Base-by-base conservation (phyloP, 768 basidiomycete genomes). In the Hypholoma fasciculare region DNA sequence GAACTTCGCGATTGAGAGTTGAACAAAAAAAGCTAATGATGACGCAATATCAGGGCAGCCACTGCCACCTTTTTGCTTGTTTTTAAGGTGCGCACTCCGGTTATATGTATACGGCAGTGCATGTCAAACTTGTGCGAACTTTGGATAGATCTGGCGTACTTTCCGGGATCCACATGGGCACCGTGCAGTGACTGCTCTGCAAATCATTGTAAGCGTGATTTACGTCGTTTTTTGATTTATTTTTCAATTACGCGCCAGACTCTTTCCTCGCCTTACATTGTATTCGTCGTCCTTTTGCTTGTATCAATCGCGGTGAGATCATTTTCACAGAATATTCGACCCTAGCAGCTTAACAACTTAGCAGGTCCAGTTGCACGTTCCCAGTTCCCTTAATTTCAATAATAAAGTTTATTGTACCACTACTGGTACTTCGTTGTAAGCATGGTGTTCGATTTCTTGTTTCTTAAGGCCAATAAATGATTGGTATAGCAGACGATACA, bases 381-480 rank as follows among this genome's bases (percentile, higher is more conserved):
- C 72, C 6, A 56, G 66, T 1, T 60, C 64, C 17, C 61, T 76
- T 17, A 59, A 62, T 34, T 65, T 67, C 2, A 56, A 68, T 46
- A 84, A 82, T 65, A 79, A 80, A 34, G 61, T 86, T 44, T 85
- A 84, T 68, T 86, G 85, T 63, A 73, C 75, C 14, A 64, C 76
- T n/a, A 61, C 65, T 19, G 59, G 62, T 9, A 61, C 65, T 38
- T 60, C 64, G 46, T 67, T 76, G 83, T 84, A 57, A 55, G 81
- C 17, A 34, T 37, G 16, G 3, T 26, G 17, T 34, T n/a, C 16
- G 20, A 54, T 50, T 13, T 48, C 19, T 39, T 20, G 40, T 34
- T 30, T 39, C 16, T 17, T 38, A 19, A 11, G 20, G 16, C 26
- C 20, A n/a, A 47, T 12, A 7, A 9, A 6, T 37, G 27, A 39